Evolutionary conservation across 257 asterid species (phyloP).

Genomic region (Gentiana straminea): DNA sequence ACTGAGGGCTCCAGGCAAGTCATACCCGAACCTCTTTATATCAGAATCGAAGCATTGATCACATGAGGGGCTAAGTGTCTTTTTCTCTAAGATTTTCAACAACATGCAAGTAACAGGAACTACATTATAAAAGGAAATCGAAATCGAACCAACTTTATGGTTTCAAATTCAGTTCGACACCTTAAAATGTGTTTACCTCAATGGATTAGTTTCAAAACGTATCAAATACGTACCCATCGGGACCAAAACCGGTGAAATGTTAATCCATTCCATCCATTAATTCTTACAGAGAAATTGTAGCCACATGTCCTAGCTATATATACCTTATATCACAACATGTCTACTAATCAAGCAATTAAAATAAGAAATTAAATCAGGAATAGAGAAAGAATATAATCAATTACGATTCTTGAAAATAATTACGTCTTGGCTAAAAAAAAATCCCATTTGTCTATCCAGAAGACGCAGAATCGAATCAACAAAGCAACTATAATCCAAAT

Average conservation of each 20-base stretch:
- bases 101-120: no score
- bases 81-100: no score
- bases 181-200: neutral
- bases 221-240: neutral
- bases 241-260: slow-evolving; percentile 1
- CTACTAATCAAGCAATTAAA: neutral
- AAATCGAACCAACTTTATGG: no score
- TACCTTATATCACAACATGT: neutral
- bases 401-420: neutral
- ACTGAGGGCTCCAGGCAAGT: no score
- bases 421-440: neutral
- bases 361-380: slow-evolving; percentile 1
- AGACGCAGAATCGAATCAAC: neutral
- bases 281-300: no score
- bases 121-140: no score
- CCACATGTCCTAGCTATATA: neutral
- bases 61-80: no score
- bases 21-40: no score
- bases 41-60: no score
- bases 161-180: no score
- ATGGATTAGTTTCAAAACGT: neutral
- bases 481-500: neutral
- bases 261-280: neutral
- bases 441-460: no score
- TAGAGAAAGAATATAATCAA: neutral